Base-by-base conservation (phyloP, 306 rosid species). In the Pachyrhizus erosus region DNA sequence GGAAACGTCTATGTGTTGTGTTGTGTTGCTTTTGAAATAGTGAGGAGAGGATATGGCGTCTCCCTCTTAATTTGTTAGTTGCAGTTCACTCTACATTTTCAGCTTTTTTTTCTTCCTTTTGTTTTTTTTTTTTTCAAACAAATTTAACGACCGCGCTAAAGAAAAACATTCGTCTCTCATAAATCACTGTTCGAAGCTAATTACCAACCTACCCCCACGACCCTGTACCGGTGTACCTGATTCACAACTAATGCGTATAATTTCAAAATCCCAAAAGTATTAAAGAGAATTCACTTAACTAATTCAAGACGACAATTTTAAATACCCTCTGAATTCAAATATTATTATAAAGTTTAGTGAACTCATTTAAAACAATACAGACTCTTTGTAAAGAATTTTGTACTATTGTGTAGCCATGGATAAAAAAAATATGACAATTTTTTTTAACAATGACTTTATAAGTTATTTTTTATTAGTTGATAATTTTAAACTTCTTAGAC, bases 31-130 rank as follows among this genome's bases (percentile, higher is more conserved):
- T 82, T 82, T 79, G 60, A 61, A 76, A 54, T 55, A 73, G 62
- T 33, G 51, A 65, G 49, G 10, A 74, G 86, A 80, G 78, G 94
- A 75, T 90, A 89, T 85, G 90, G 91, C 83, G 92, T 94, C 90
- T 64, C 51, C 88, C 26, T 92, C 93, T 77, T 34, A 42, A 71
- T 76, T 70, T 49, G 87, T 79, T 85, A 57, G 82, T 49, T 76
- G 74, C 88, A 65, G 23, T 51, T 52, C 76, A 29, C 48, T 31
- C 17, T 75, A 45, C 75, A 75, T 82, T 40, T 58, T 77, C 87
- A 84, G 18, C 66, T 11, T 55, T 52, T n/a, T 34, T 73, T 34
- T 46, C 2, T 6, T 55, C 54, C 15, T 9, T 0, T 10, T 7
- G 4, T 45, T 4, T 9, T 45, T 54, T 66, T 1, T 0, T 23